These are phyloP conservation scores for Tulasnella sp. DNA, from an alignment of 768 basidiomycete genomes.

Conservation along the genomic window DNA sequence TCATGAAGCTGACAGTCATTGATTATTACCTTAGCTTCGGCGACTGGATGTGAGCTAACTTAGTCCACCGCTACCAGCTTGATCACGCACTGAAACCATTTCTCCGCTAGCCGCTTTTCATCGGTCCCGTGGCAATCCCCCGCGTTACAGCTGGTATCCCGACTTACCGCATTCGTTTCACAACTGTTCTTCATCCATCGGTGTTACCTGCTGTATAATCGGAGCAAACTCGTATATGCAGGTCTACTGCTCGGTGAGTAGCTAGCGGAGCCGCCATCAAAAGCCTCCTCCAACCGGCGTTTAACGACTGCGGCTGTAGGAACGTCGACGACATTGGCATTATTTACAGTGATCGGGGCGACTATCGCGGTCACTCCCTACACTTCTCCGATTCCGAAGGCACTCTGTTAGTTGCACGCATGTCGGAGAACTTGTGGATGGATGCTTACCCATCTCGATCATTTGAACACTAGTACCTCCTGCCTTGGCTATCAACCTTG, in stretches of 20 bases:
- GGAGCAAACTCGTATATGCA: neutral
- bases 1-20: neutral
- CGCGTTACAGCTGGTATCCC: neutral
- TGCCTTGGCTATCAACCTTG: conserved; percentile 1
- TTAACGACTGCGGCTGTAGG: neutral
- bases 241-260: neutral
- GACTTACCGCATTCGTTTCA: neutral
- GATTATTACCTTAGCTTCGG: neutral
- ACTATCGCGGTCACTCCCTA: neutral
- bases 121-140: neutral
- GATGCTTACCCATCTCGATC: neutral
- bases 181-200: conserved; percentile 20
- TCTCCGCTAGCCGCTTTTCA: neutral
- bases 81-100: too few relatives aligned
- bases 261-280: neutral
- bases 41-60: conserved; percentile 8
- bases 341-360: neutral
- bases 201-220: conserved; percentile 9
- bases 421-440: neutral
- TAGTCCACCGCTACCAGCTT: neutral
- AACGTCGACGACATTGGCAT: neutral
- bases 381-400: neutral
- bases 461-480: conserved; percentile 2
- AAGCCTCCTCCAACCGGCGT: neutral
- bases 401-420: neutral